A percentile compares a stretch with the other conserved stretches of the same genome.
phyloP scores from a whole-genome alignment of 2,329 filamentous ascomycete species.

The Fusarium foetens region DNA sequence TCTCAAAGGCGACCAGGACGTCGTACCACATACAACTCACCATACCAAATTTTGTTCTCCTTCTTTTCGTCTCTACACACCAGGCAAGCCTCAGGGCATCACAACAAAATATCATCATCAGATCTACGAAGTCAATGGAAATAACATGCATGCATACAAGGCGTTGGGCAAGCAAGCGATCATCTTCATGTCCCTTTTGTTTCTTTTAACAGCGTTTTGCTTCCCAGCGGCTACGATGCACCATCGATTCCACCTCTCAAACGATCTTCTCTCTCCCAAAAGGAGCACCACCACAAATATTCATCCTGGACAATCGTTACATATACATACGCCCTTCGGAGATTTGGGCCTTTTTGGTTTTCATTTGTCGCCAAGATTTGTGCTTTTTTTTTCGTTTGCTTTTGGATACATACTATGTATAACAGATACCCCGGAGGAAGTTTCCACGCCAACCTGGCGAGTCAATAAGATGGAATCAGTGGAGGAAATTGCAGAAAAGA shows the following conservation, averaged over 20 bases:
- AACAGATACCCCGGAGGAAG: constrained; percentile 46
- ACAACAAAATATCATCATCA: constrained; percentile 25
- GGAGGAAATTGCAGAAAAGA: constrained; percentile 14
- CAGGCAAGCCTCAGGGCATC: constrained; percentile 32
- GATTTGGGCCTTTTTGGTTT: constrained; percentile 20
- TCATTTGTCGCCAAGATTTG: constrained; percentile 38
- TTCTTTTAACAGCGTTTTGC: constrained; percentile 22
- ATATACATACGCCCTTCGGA: constrained; percentile 4
- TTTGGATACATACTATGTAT: constrained; percentile 42
- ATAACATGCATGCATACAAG: constrained; percentile 37
- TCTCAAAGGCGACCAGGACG: constrained; percentile 15
- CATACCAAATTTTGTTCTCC: constrained; percentile 16
- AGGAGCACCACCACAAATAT: constrained; percentile 5
- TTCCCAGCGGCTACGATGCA: constrained; percentile 26
- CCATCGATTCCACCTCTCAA: constrained; percentile 24
- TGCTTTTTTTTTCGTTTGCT: constrained; percentile 22
- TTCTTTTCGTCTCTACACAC: constrained; percentile 20
- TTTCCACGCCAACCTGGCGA: constrained; percentile 34
- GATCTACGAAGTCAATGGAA: constrained; percentile 36
- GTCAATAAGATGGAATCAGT: constrained; percentile 31
- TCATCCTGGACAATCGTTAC: constrained; percentile 24
- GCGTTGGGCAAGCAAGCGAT: constrained; percentile 43
- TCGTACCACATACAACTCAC: constrained; percentile 18
- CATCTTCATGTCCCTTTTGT: constrained; percentile 27
- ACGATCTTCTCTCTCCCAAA: constrained; percentile 11